Percentiles rank a stretch among this genome's conserved stretches.
phyloP scores from a whole-genome alignment of 1,284 basidiomycete species.

The Ceratobasidium sp. region DNA sequence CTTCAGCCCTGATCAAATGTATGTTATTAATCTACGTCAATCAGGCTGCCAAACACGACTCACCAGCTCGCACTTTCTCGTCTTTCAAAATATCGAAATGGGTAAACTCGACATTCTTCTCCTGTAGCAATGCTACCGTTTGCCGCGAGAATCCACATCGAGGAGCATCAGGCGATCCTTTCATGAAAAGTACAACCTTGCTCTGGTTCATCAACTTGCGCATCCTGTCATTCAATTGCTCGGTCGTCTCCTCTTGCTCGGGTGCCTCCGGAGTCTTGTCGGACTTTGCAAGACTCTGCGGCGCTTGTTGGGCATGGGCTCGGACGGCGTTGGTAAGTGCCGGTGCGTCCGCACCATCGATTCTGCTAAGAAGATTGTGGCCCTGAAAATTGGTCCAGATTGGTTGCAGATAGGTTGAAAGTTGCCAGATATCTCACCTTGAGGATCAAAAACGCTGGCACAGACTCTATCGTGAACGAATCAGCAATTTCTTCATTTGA shows the following conservation, averaged over 20 bases:
- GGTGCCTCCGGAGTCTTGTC: constrained; percentile 50
- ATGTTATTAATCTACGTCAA: not conserved
- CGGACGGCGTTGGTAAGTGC: constrained; percentile 71
- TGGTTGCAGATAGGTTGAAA: not conserved
- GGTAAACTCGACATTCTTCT: constrained; percentile 69
- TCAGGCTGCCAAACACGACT: constrained; percentile 34
- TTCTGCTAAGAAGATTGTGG: constrained; percentile 83
- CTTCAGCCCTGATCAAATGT: constrained; percentile 56
- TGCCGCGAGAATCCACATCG: constrained; percentile 85
- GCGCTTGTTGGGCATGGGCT: constrained; percentile 58
- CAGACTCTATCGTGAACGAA: constrained; percentile 91
- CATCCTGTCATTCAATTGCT: constrained; percentile 71
- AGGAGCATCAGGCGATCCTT: constrained; percentile 86
- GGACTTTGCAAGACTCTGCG: constrained; percentile 55
- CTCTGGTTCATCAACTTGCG: constrained; percentile 71
- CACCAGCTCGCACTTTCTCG: constrained; percentile 70
- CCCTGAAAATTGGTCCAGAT: constrained; percentile 62
- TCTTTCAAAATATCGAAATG: constrained; percentile 78
- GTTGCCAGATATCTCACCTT: constrained; percentile 59
- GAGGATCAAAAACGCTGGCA: constrained; percentile 87
- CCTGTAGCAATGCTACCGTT: constrained; percentile 68
- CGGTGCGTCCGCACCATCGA: constrained; percentile 83
- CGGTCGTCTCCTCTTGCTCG: constrained; percentile 61
- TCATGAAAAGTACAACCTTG: constrained; percentile 91
- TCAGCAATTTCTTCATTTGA: constrained; percentile 87